phyloP scores from a whole-genome alignment of 2,329 filamentous ascomycete genomes.

The Zymoseptoria ardabiliae region DNA sequence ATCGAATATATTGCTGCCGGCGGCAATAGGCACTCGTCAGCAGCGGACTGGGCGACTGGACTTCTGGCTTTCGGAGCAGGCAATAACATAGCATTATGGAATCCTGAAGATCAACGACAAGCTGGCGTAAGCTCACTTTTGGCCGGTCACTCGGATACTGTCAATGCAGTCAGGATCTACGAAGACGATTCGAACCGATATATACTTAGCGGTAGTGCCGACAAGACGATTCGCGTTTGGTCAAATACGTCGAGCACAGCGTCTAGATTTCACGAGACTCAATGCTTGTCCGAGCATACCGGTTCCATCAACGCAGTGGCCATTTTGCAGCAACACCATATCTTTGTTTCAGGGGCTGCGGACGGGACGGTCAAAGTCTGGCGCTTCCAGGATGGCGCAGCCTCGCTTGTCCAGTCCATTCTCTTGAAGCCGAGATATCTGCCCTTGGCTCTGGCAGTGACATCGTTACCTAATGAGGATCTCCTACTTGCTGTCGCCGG shows the following conservation, averaged over 20 bases:
- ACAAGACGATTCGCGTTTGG: conserved; percentile 67
- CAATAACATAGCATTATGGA: conserved; percentile 83
- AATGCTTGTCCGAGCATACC: conserved; percentile 58
- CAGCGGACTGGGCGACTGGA: conserved; percentile 76
- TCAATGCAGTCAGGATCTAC: conserved; percentile 79
- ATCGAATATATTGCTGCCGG: conserved; percentile 61
- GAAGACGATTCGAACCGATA: conserved; percentile 47
- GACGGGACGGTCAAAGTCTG: conserved; percentile 61
- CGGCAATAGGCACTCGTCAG: conserved; percentile 81
- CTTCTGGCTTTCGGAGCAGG: conserved; percentile 83
- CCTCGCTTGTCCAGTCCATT: conserved; percentile 61
- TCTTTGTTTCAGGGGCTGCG: conserved; percentile 55
- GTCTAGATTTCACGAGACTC: conserved; percentile 34
- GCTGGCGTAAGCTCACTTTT: conserved; percentile 61
- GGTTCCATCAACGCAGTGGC: conserved; percentile 63
- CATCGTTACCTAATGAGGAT: conserved; percentile 45
- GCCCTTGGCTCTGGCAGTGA: conserved; percentile 68
- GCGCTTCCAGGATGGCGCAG: conserved; percentile 44
- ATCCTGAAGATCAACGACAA: conserved; percentile 49
- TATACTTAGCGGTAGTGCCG: conserved; percentile 73
- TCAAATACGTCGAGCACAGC: conserved; percentile 23
- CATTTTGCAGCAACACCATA: conserved; percentile 36
- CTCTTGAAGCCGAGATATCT: conserved; percentile 71
- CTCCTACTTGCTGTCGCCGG: conserved; percentile 70
- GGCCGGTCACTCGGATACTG: conserved; percentile 66